Evolutionary conservation across 306 rosid species (phyloP), one percentile per base, ranked within the genome.

Genomic region (Myrica gale): DNA sequence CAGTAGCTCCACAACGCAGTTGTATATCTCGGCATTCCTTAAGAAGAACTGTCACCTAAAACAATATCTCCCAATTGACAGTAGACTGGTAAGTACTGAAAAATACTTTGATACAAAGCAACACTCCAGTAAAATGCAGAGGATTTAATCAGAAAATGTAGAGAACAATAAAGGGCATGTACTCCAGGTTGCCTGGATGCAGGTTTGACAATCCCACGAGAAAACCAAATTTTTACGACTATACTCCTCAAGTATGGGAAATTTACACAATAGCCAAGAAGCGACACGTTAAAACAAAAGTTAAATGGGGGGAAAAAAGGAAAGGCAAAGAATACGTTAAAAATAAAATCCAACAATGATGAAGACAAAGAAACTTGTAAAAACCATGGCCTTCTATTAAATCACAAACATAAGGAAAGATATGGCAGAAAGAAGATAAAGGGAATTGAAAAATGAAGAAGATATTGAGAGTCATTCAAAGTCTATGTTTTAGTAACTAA

Each of bases 1-100:
- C 86, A 63, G 78, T 47, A 75, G 91, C 86, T 63, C 92, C 90
- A 76, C 97, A 89, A 51, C 97, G 96, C 84, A 95, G 88, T 79
- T 95, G 99, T 58, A 95, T 82, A 73, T 95, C 99, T 77, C 93
- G 96, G 74, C 99, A 95, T 79, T 92, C 99, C 87, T 95, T 95
- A 74, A 95, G 73, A 78, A 95, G 97, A 77, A 95, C 74, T 16
- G 99, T 88, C 70, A 95, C 97, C 99, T 95, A 82, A 75, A 80
- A 68, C 37, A 1, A 69, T 74, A 23, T 68, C 48, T 55, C 70
- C 7, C 67, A 42, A 69, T 68, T 21, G 74, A 60, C 55, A 76
- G 21, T 32, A 46, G 69, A 62, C 15, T n/a, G 20, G 66, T 70
- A 79, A 32, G n/a, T 41, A 66, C 48, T 0, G 39, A 75, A 21